These are phyloP conservation scores for Zygoascus meyerae DNA, from an alignment of 1,139 yeast species.

Conservation along the genomic window DNA sequence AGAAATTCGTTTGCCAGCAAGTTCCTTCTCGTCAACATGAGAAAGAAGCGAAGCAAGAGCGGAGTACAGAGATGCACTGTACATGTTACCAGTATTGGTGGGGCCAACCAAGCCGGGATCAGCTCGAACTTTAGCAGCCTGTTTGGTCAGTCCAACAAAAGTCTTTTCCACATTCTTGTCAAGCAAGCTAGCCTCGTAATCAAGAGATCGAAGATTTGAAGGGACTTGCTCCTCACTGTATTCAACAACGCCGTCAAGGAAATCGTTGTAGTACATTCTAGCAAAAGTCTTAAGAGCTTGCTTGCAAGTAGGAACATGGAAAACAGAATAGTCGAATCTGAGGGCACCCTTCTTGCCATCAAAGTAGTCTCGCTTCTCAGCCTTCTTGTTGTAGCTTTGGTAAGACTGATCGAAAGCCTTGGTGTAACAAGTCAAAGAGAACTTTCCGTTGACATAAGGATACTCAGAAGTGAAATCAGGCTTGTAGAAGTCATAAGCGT, in stretches of 20 bases:
- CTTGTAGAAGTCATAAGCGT: slow-evolving; percentile 96
- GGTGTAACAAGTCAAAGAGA: slow-evolving; percentile 88
- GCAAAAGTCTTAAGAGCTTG: slow-evolving; percentile 91
- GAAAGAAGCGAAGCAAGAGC: slow-evolving; percentile 76
- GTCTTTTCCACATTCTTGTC: slow-evolving; percentile 82
- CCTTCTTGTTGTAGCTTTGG: slow-evolving; percentile 73
- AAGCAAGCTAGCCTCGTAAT: slow-evolving; percentile 72
- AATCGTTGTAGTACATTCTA: slow-evolving; percentile 86
- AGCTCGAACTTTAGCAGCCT: slow-evolving; percentile 61
- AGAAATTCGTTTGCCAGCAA: slow-evolving; percentile 83
- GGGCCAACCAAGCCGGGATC: slow-evolving; percentile 80
- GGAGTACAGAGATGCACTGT: slow-evolving; percentile 91
- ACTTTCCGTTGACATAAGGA: slow-evolving; percentile 97
- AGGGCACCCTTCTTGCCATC: slow-evolving; percentile 40
- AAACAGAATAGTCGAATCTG: slow-evolving; percentile 88
- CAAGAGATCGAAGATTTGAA: slow-evolving; percentile 57
- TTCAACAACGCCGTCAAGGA: slow-evolving; percentile 54
- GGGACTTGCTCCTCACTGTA: slow-evolving; percentile 45
- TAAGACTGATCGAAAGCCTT: slow-evolving; percentile 89
- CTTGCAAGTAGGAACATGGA: slow-evolving; percentile 99
- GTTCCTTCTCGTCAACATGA: slow-evolving; percentile 64
- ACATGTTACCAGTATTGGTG: slow-evolving; percentile 98
- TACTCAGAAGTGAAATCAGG: slow-evolving; percentile 96
- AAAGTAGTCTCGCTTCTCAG: slow-evolving; percentile 49
- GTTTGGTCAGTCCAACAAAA: slow-evolving; percentile 76